Conservation (phyloP, 305 asterid species). For the Lippia alba region DNA sequence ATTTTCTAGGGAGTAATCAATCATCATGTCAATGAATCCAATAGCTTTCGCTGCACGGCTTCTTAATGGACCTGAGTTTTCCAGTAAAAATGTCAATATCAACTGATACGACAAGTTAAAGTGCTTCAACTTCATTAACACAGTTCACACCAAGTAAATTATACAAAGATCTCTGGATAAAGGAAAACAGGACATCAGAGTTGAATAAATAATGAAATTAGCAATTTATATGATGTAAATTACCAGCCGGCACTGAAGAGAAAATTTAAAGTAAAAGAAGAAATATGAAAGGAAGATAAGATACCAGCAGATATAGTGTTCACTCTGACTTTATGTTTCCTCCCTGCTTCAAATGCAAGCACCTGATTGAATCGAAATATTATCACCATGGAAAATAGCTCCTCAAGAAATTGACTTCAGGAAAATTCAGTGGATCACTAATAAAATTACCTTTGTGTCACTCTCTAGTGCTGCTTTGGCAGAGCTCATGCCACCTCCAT, state of each 20-base stretch:
- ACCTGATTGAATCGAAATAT: conserved; percentile 51
- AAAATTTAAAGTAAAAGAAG: conserved; percentile 6
- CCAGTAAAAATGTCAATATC: not conserved
- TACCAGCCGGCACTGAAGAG: not conserved
- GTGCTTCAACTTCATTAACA: not conserved
- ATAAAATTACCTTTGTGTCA: conserved; percentile 69
- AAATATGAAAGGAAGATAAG: conserved; percentile 17
- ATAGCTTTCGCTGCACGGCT: conserved; percentile 96
- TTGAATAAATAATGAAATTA: too few species aligned
- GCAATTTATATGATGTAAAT: not conserved
- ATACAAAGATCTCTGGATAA: not conserved
- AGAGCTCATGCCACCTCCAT: conserved; percentile 96
- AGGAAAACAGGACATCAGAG: not conserved
- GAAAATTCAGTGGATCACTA: conserved; percentile 11
- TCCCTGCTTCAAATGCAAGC: conserved; percentile 91
- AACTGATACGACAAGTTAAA: conserved; percentile 5
- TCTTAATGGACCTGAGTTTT: conserved; percentile 70
- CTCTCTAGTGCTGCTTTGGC: conserved; percentile 92
- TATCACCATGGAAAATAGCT: not conserved
- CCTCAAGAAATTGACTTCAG: not conserved
- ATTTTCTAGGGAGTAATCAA: conserved; percentile 73
- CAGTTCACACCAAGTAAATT: not conserved
- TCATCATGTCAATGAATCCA: conserved; percentile 90
- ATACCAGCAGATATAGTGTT: conserved; percentile 93
- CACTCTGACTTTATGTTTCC: conserved; percentile 82